Base-by-base conservation (phyloP, 352 stramenopile species). In the Phytophthora sojae region DNA sequence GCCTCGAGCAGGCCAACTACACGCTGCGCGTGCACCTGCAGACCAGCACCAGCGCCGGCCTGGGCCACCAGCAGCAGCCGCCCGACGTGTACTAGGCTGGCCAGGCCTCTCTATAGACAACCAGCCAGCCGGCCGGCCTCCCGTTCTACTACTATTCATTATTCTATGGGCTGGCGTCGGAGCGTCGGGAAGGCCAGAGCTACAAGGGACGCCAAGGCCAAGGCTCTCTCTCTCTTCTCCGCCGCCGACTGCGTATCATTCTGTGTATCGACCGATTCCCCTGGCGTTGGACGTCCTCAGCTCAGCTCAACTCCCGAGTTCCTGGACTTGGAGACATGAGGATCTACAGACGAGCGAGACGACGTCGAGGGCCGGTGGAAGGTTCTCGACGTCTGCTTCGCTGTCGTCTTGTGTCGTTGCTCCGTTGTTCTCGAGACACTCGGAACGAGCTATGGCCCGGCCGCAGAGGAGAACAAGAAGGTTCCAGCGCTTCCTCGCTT, bases 1-100 rank as follows among this genome's bases (percentile, higher is more conserved):
- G 84, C 3, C 77, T 96, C 19, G 89, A 96, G 73, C 88, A 95
- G 76, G 88, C 80, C 61, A 96, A 96, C 79, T 96, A 95, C 69
- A 90, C 89, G 47, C 84, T 96, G 30, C 72, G 88, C 35, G 87
- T 96, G 35, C 89, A 96, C 57, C 73, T 96, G 56, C 88, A 96
- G 73, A 92, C 86, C 39, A 96, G 88, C 69, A 95, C 83, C 7
- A 92, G 65, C 51, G 57, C 69, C 7, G 68, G 57, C 3, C 52
- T 67, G 8, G 60, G 67, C 64, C 57, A 76, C 39, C 71, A 71
- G 9, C 74, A 76, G n/a, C 81, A 82, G 63, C 82, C 85, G 23
- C 88, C 88, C 2, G 86, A 93, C 61, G 85, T 95, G 59, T 95
- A 84, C 61, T 95, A 92, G 66, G 55, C 58, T 52, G 26, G 4